These are phyloP conservation scores for Phyllachora maydis DNA, from an alignment of 2,329 filamentous ascomycete genomes.

Conservation along the genomic window DNA sequence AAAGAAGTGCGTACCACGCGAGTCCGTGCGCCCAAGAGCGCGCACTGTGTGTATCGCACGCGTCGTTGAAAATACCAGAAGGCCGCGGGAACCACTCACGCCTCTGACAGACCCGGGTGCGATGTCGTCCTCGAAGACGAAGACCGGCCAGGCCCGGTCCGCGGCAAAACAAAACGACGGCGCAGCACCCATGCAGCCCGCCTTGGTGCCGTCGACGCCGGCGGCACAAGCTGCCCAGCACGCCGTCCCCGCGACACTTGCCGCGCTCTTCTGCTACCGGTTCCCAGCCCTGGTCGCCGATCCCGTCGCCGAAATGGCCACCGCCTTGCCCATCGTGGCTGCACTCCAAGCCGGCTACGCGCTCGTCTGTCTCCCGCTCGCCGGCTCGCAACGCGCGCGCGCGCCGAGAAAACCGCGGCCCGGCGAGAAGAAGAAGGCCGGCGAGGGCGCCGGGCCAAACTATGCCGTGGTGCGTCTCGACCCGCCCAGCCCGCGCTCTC, in stretches of 20 bases:
- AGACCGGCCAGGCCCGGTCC: constrained; percentile 3
- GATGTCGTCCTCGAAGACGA: constrained; percentile 9
- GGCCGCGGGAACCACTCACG: constrained; percentile 7
- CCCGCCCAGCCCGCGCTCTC: too few relatives aligned
- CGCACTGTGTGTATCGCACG: too few relatives aligned
- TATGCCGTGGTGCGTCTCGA: background rate
- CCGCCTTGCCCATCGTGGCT: constrained; percentile 10
- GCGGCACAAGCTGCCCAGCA: constrained; percentile 10
- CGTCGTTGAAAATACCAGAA: too few relatives aligned
- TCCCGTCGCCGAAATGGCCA: constrained; percentile 10
- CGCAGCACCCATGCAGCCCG: constrained; percentile 4
- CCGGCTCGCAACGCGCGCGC: constrained; percentile 21
- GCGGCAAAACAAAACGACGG: constrained; percentile 2
- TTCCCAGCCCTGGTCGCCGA: constrained; percentile 11
- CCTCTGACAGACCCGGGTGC: constrained; percentile 12
- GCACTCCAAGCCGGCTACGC: constrained; percentile 25
- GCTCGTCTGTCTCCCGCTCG: constrained; percentile 40
- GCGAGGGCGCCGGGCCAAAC: constrained; percentile 9
- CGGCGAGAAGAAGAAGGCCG: constrained; percentile 24
- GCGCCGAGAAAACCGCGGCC: constrained; percentile 25
- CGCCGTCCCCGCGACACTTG: constrained; percentile 9
- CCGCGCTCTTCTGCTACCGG: constrained; percentile 8
- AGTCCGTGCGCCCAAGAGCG: too few relatives aligned
- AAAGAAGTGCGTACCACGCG: too few relatives aligned
- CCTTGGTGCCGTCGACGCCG: constrained; percentile 6